Base-by-base conservation (phyloP, 179 eudicot genomes). In the Corrigiola litoralis region DNA sequence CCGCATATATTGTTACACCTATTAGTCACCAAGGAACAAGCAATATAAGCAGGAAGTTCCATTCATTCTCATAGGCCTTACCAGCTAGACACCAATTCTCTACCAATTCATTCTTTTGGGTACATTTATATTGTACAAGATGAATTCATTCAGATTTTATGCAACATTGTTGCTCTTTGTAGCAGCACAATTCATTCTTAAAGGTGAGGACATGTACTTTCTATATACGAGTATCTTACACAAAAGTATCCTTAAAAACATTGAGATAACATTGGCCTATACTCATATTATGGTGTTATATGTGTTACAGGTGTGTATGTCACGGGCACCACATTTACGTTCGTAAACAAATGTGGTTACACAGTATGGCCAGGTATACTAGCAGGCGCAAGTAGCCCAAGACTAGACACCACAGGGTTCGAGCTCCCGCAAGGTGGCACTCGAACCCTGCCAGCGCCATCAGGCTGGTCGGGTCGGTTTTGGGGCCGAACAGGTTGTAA, bases 331-430 rank as follows among this genome's bases (percentile, higher is more conserved):
- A 84, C 88, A 42, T 89, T 92, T 48, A 87, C 88, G 16, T 89
- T 92, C 32, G 77, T 70, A n/a, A 92, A 92, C 87, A 87, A 75
- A 66, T 92, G 98, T 67, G 86, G 73, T 9, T 68, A 84, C 75
- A 85, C 87, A 1, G 90, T 92, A 1, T 92, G 96, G 96, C 98
- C 98, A 5, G 98, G 98, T 6, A 68, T 92, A 14, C 85, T 85
- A n/a, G 58, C 84, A 5, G 74, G 79, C 0, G 71, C 81, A 5
- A 86, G 88, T 28, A 83, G 82, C 28, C 83, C 98, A 0, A 70
- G 20, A 2, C 82, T 89, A 20, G 92, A 76, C 32, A 80, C 73
- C 70, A 87, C 98, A 5, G 98, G 97, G 46, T 89, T 92, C 65
- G 85, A 87, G 76, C 92, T 92, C 58, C 72, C 71, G 0, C 66